phyloP scores from a whole-genome alignment of 805 yeast species.

The Metschnikowia amazonensis region DNA sequence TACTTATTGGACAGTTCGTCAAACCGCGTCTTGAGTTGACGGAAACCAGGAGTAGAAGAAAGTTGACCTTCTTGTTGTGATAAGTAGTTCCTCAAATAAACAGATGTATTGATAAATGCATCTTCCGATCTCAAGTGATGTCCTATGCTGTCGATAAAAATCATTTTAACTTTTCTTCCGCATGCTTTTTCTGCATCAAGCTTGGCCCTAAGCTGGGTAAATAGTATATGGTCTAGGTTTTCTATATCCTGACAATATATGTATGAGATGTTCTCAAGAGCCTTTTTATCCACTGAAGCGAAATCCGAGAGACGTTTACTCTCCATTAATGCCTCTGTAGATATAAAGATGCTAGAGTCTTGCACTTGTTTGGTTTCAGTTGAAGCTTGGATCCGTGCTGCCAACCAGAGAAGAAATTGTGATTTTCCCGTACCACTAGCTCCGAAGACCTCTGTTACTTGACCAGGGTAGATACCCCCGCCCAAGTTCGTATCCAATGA shows the following conservation, averaged over 20 bases:
- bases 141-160: constrained; percentile 78
- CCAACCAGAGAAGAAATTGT: constrained; percentile 66
- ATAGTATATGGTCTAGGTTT: constrained; percentile 67
- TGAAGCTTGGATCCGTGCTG: constrained; percentile 21
- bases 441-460: constrained; percentile 70
- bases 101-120: constrained; percentile 22
- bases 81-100: constrained; percentile 10
- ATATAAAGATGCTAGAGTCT: constrained; percentile 51
- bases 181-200: constrained; percentile 18
- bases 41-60: constrained; percentile 5
- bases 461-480: constrained; percentile 16
- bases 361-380: not conserved
- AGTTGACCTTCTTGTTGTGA: constrained; percentile 15
- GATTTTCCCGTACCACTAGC: constrained; percentile 86
- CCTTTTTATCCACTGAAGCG: constrained; percentile 11
- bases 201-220: constrained; percentile 64
- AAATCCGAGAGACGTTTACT: constrained; percentile 49
- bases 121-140: constrained; percentile 71
- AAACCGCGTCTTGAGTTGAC: constrained; percentile 22
- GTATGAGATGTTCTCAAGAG: constrained; percentile 42
- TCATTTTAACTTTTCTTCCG: constrained; percentile 41
- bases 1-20: constrained; percentile 24
- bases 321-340: constrained; percentile 74
- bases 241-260: constrained; percentile 65
- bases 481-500: constrained; percentile 9